phyloP scores from a whole-genome alignment of 768 basidiomycete species.

The Pleurotus tuoliensis region DNA sequence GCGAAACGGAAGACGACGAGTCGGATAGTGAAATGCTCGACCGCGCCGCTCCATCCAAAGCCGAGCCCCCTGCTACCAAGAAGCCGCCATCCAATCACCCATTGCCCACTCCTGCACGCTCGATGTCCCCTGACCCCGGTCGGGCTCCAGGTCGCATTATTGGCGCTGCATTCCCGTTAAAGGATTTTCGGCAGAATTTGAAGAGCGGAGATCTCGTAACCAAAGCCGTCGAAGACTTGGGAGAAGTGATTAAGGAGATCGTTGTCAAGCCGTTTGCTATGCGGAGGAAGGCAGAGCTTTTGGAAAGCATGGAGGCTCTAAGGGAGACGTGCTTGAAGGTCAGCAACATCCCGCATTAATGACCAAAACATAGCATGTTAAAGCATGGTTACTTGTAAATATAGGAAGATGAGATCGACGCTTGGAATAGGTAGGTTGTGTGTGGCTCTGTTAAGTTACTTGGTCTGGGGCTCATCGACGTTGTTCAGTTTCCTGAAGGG shows the following conservation, averaged over 20 bases:
- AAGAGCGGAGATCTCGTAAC: slow-evolving; percentile 73
- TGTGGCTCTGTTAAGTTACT: neutral
- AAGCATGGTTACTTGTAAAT: neutral
- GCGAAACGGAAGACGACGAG: slow-evolving; percentile 53
- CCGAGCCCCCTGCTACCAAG: slow-evolving; percentile 9
- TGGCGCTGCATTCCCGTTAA: slow-evolving; percentile 66
- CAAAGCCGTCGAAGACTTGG: slow-evolving; percentile 83
- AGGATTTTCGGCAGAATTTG: slow-evolving; percentile 73
- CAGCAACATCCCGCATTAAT: slow-evolving; percentile 12
- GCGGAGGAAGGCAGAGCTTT: slow-evolving; percentile 62
- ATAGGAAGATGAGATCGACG: slow-evolving; percentile 79
- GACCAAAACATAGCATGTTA: no score
- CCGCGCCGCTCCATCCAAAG: neutral
- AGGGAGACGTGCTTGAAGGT: slow-evolving; percentile 66
- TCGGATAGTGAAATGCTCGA: slow-evolving; percentile 25
- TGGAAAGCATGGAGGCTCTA: slow-evolving; percentile 68
- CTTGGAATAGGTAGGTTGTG: slow-evolving; percentile 63
- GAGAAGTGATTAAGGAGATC: slow-evolving; percentile 65
- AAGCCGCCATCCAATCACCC: slow-evolving; percentile 17
- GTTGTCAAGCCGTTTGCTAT: slow-evolving; percentile 67
- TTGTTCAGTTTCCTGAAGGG: slow-evolving; percentile 53
- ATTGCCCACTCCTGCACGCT: slow-evolving; percentile 53
- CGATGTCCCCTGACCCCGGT: slow-evolving; percentile 46
- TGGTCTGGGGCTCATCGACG: neutral
- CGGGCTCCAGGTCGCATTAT: slow-evolving; percentile 72